Base-by-base conservation (phyloP, 2,329 filamentous ascomycete species). In the Fusarium mundagurra region DNA sequence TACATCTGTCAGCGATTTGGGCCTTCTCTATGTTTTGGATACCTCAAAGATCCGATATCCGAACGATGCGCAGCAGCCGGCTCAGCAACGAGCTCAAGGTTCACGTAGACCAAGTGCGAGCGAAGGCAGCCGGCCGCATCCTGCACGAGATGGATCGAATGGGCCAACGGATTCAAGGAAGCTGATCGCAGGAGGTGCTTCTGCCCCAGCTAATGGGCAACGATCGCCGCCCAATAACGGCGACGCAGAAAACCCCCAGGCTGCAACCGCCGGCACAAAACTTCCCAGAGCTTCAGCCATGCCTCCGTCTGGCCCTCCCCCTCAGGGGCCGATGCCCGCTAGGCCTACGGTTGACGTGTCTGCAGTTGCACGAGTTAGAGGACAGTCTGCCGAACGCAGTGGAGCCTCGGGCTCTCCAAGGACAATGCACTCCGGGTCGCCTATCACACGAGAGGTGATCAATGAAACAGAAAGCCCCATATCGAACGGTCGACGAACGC, bases 41-140 rank as follows among this genome's bases (percentile, higher is more conserved):
- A 99, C 96, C 14, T 92, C 91, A 54, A 99, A 99, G 84, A 99
- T 99, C 76, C 91, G 96, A 73, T 99, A 99, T 82, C 96, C 96
- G 3, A 96, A 94, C 76, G 95, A 98, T 78, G 84, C 87, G 9
- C 81, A 82, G 61, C 81, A 81, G 58, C 54, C 64, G 61, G 73
- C 69, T 18, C 79, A 81, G 11, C 85, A 79, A 51, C 84, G 84
- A 67, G 72, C 80, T 27, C 85, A 86, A 61, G 81, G 78, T 27
- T 76, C 78, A 36, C 81, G 84, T 57, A 83, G 86, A 47, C 86
- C 86, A 10, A 87, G 86, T 64, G 78, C 78, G n/a, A 82, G 83
- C 33, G 83, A 84, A 51, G 74, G 75, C 38, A 80, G 75, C 50
- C 84, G 87, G 20, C 82, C 82, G 39, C 67, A 83, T 24, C 81